These are phyloP conservation scores for Alternaria ethzedia DNA, from an alignment of 2,329 filamentous ascomycete genomes.

Conservation along the genomic window DNA sequence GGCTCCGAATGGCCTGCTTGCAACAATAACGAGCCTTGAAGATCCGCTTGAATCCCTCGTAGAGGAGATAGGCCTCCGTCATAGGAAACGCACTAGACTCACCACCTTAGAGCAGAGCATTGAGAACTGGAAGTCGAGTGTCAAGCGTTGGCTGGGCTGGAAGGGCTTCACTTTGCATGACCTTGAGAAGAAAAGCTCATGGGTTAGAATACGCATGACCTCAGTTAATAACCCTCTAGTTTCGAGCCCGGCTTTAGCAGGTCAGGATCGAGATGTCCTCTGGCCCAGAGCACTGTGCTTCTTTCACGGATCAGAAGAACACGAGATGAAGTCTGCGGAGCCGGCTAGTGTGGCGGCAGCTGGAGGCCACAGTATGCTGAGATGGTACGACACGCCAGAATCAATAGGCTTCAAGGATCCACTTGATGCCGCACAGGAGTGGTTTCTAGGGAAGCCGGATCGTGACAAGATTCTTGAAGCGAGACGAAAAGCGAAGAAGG, in stretches of 20 bases:
- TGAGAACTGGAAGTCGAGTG: slow-evolving; percentile 43
- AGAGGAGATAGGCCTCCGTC: slow-evolving; percentile 28
- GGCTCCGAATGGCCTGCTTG: slow-evolving; percentile 44
- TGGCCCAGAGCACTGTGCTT: slow-evolving; percentile 48
- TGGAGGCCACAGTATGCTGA: slow-evolving; percentile 18
- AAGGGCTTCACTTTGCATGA: slow-evolving; percentile 41
- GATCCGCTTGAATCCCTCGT: slow-evolving; percentile 28
- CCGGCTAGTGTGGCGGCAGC: background rate
- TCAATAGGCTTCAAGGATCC: slow-evolving; percentile 45
- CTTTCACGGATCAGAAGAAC: slow-evolving; percentile 17
- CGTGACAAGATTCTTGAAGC: slow-evolving; percentile 46
- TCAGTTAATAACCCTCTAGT: slow-evolving; percentile 7
- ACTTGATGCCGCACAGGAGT: slow-evolving; percentile 44
- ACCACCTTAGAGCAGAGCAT: slow-evolving; percentile 37
- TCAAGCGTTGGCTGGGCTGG: slow-evolving; percentile 43
- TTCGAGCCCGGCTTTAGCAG: slow-evolving; percentile 21
- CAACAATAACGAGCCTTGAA: slow-evolving; percentile 39
- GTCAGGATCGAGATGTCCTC: slow-evolving; percentile 36
- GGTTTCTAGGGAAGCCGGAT: slow-evolving; percentile 44
- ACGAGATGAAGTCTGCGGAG: background rate
- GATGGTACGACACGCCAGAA: slow-evolving; percentile 40
- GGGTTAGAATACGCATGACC: slow-evolving; percentile 41
- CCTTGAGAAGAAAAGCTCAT: slow-evolving; percentile 33
- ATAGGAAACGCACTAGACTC: slow-evolving; percentile 35
- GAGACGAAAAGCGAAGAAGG: slow-evolving; percentile 52